Base-by-base conservation (phyloP, 2,329 filamentous ascomycete species). In the Nemania abortiva region DNA sequence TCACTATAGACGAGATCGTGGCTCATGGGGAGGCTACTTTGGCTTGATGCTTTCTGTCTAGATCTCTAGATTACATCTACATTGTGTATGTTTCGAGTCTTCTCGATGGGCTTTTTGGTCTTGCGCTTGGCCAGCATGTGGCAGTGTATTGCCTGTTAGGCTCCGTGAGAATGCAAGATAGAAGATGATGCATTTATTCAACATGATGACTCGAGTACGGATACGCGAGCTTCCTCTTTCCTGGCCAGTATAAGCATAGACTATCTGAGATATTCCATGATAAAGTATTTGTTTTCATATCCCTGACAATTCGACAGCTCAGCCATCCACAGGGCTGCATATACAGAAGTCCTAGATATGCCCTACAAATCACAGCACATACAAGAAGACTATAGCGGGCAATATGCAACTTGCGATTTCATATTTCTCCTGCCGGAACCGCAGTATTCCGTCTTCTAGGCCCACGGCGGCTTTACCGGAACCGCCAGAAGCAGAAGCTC, bases 1-100 rank as follows among this genome's bases (percentile, higher is more conserved):
- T 88, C 22, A 74, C 79, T 42, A 69, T 89, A 52, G 82, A 87
- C 1, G 79, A 84, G 52, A 78, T 88, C 18, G 63, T 88, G 55
- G 73, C 74, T 6, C 81, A 82, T 76, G 87, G 81, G 0, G 84
- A 87, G 75, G 74, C 75, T 6, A 29, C 64, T 37, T 66, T 39
- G 20, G 54, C 63, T 52, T 67, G 57, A 69, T 67, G 24, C 5
- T 27, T 15, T 6, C 3, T 5, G 27, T 31, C n/a, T 27, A 24
- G 10, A 15, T 52, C 3, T 24, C 24, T 15, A 18, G 11, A 13
- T 53, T 7, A 29, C 4, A 2, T 52, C n/a, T 24, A 27, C n/a
- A 6, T 31, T 56, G 5, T 50, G n/a, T n/a, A n/a, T 29, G 37
- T 15, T 42, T 42, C 11, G 37, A 42, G 37, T 15, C 37, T 3